Evolutionary conservation across 2,329 filamentous ascomycete genomes (phyloP), one percentile per base, ranked within the genome.

Genomic region (Diaporthe aspalathi): DNA sequence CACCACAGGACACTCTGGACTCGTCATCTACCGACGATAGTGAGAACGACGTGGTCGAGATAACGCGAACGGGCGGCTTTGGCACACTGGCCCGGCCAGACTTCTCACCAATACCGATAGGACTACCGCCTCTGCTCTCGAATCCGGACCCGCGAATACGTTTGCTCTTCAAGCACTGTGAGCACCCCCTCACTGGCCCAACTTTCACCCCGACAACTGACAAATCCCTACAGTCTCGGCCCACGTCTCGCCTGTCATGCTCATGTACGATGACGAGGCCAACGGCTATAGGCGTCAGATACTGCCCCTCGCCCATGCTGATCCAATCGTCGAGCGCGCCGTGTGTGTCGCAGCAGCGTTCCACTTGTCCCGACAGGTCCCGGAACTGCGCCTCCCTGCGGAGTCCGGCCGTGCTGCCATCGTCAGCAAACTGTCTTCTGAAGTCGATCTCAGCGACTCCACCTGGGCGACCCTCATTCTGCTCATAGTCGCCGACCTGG

Each of bases 271-370:
- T 27, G 71, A 68, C 2, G 68, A 69, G n/a, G 47, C 68, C 38
- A 73, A 73, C 54, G 71, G 71, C 22, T 73, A 73, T 14, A 22
- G 71, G 3, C 63, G 70, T n/a, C 68, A 73, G 29, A 68, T 73
- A n/a, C 49, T 73, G 0, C 71, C 71, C 17, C 68, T 73, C n/a
- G 63, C 71, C 2, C 68, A 71, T 16, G 60, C 62, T 1, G 63
- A 65, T 14, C 71, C 71, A 38, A 32, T 73, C 17, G 54, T 73
- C 20, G 68, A 70, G 62, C 68, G 71, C 27, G 71, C 71, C 40
- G 71, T 73, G n/a, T 73, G 71, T 22, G 68, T 73, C 43, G 68
- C 71, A 4, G 71, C 71, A 14, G 71, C 71, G 11, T 73, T 73
- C 65, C 71, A 73, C 47, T 24, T 70, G 43, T 73, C 71, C 16